Percentiles rank a stretch among this genome's conserved stretches.
phyloP scores from a whole-genome alignment of 2,329 filamentous ascomycete genomes.

The Madurella fahalii region DNA sequence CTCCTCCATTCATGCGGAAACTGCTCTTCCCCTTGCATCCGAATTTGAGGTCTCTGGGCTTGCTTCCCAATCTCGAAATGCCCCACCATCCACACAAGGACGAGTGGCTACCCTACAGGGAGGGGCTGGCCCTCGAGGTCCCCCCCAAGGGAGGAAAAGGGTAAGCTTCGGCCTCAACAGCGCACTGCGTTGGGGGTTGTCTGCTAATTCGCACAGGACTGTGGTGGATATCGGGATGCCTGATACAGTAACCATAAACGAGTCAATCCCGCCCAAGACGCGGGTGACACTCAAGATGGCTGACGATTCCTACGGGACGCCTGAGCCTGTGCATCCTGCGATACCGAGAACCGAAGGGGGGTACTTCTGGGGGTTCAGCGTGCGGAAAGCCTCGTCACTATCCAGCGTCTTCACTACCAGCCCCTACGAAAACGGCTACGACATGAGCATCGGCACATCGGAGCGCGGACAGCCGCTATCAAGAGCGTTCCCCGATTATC shows the following conservation, averaged over 20 bases:
- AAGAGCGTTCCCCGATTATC: conserved; percentile 43
- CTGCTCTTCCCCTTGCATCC: conserved; percentile 73
- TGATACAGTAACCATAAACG: conserved; percentile 52
- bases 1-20: conserved; percentile 75
- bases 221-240: conserved; percentile 56
- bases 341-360: conserved; percentile 69
- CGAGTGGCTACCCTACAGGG: conserved; percentile 76
- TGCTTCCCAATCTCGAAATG: conserved; percentile 75
- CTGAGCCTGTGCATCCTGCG: conserved; percentile 62
- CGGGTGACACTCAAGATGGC: conserved; percentile 69
- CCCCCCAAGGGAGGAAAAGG: conserved; percentile 38
- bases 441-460: conserved; percentile 77
- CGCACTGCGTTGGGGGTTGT: conserved; percentile 20
- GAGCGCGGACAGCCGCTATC: conserved; percentile 61
- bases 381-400: conserved; percentile 62
- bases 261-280: conserved; percentile 63
- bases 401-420: conserved; percentile 74
- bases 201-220: conserved; percentile 39
- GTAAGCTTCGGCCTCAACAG: conserved; percentile 20
- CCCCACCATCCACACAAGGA: conserved; percentile 74
- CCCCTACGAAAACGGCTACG: conserved; percentile 72
- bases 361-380: conserved; percentile 82
- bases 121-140: conserved; percentile 62
- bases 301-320: conserved; percentile 40
- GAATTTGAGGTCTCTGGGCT: conserved; percentile 68